Evolutionary conservation across 192 early-diverging fungal species (phyloP), one percentile per base, ranked within the genome.

Genomic region (Coemansia sp.): DNA sequence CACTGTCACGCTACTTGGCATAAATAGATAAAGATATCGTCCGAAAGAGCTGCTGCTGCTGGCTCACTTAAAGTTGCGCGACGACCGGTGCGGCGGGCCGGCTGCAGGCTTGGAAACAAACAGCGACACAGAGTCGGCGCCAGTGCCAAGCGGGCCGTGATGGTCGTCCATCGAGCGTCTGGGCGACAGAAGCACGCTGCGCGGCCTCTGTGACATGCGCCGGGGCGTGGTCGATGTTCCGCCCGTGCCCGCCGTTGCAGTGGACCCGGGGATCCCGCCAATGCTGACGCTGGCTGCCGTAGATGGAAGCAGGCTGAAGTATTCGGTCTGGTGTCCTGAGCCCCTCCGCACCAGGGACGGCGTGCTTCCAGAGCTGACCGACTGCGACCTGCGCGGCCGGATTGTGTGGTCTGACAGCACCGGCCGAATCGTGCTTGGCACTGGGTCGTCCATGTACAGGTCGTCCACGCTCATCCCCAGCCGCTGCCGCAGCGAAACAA

Each of bases 381-480:
- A 82, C 65, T 82, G 79, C 56, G 79, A 82, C 36, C 79, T 69
- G 45, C 79, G 79, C 49, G 79, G 79, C 7, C 79, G 69, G 11
- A 71, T 58, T 36, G 50, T 42, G 6, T 56, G 54, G 55, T 76
- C 74, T 12, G 67, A 16, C 17, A 63, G 30, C 31, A 66, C 34
- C 12, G 58, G 58, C 11, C 72, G 62, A 62, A 82, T 73, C n/a
- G 73, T 64, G 57, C 63, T 69, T 32, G 79, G 79, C 5, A 82
- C 67, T 14, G 79, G 79, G 56, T 82, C 79, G n/a, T 82, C 79
- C 64, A 82, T 33, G 60, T 82, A 82, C 25, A 83, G 66, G 38
- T 83, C 76, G 60, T 78, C 74, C 17, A 83, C 72, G 34, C 73
- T 70, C 75, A 82, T 77, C n/a, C 83, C 83, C 67, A 84, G 64